Percentiles rank a stretch among this genome's conserved stretches.
Conservation (phyloP, 495 filamentous ascomycete species). For the Hyaloscypha hepaticicola region DNA sequence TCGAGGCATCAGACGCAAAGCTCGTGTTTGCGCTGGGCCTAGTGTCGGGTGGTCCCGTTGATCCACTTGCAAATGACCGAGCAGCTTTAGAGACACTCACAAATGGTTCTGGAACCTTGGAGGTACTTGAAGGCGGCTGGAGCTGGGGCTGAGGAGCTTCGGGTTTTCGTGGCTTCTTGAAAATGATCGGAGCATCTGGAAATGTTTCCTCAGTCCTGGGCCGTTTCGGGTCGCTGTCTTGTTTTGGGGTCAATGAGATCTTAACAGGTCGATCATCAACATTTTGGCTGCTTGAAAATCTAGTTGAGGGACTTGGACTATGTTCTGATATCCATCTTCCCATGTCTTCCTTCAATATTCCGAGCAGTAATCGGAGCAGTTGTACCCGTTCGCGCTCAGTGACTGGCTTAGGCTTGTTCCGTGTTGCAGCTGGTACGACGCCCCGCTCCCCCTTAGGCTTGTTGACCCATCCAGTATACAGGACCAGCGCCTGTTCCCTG, state of each 20-base stretch:
- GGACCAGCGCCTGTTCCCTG: conserved; percentile 5
- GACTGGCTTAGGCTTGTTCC: conserved; percentile 11
- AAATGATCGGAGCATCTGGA: neutral
- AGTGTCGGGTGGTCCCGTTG: neutral
- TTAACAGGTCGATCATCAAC: conserved; percentile 6
- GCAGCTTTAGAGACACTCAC: neutral
- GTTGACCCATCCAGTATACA: conserved; percentile 21
- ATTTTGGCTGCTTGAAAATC: neutral
- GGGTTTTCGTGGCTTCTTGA: conserved; percentile 16
- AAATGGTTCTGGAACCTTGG: neutral
- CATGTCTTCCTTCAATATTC: conserved; percentile 5
- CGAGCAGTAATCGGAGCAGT: conserved; percentile 7
- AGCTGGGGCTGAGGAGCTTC: neutral
- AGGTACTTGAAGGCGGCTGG: neutral
- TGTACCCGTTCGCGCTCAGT: conserved; percentile 3
- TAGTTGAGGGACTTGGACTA: neutral
- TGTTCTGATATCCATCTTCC: neutral
- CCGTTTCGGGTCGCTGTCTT: conserved; percentile 7
- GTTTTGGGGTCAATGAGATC: neutral
- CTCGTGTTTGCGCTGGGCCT: conserved; percentile 14
- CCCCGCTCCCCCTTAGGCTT: conserved; percentile 25
- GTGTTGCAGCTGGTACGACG: conserved; percentile 15
- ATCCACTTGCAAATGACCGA: neutral
- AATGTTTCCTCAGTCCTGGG: conserved; percentile 2
- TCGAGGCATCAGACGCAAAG: conserved; percentile 18